A percentile compares a stretch with the other conserved stretches of the same genome.
phyloP scores from a whole-genome alignment of 371 early-diverging fungal genomes.

The Mucor irregularis region DNA sequence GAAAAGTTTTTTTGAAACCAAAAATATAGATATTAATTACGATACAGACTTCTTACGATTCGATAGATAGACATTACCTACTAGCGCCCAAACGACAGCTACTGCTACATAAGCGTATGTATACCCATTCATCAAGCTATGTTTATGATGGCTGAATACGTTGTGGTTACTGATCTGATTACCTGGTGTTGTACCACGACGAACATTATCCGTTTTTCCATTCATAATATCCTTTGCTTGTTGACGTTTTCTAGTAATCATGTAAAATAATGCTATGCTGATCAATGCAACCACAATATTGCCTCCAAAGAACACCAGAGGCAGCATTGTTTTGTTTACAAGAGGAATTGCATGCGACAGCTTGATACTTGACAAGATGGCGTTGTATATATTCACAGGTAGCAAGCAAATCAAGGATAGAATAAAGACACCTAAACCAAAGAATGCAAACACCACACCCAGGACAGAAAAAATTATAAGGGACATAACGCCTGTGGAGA shows the following conservation, averaged over 20 bases:
- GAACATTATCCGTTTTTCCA: not conserved
- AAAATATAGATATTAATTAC: not conserved
- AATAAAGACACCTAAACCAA: conserved; percentile 4
- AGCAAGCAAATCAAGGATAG: conserved; percentile 1
- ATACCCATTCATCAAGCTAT: conserved; percentile 5
- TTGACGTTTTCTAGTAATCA: not conserved
- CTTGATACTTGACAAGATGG: conserved; percentile 2
- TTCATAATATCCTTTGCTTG: not conserved
- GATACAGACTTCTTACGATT: not conserved
- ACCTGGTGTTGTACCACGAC: not conserved
- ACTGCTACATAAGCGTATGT: not conserved
- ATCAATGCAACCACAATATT: not conserved
- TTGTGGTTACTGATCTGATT: not conserved
- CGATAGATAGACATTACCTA: not conserved
- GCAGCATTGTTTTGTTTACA: not conserved
- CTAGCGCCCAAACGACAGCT: not conserved
- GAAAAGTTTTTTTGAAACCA: too few species aligned
- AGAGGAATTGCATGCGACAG: not conserved
- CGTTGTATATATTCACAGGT: conserved; percentile 9
- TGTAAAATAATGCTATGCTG: not conserved
- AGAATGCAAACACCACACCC: conserved; percentile 4
- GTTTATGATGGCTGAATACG: conserved; percentile 1
- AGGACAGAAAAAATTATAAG: conserved; percentile 2
- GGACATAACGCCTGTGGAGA: not conserved
- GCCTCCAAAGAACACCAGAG: not conserved